phyloP scores from a whole-genome alignment of 345 rosid species.

The Crucihimalaya himalaica region DNA sequence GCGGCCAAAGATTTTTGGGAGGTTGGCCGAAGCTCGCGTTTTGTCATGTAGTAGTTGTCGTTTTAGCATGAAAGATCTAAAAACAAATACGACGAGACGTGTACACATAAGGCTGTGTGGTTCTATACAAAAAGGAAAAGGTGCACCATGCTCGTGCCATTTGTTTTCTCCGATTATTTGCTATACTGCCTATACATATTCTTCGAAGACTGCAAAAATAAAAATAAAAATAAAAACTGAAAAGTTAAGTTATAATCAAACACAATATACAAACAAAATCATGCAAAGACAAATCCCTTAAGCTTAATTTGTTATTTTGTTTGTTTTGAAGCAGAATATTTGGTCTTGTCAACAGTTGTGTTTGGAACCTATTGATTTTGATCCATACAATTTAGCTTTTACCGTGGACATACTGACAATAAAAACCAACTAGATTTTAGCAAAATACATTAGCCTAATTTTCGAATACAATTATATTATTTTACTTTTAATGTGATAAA shows the following conservation, averaged over 20 bases:
- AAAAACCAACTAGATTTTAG: not conserved
- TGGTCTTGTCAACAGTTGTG: constrained; percentile 24
- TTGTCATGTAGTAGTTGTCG: constrained; percentile 44
- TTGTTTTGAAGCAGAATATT: constrained; percentile 9
- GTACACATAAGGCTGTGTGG: constrained; percentile 40
- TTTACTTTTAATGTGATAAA: not conserved
- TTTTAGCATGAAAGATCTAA: constrained; percentile 29
- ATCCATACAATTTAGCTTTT: constrained; percentile 20
- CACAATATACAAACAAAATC: constrained; percentile 28
- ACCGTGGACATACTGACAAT: not conserved
- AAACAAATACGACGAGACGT: constrained; percentile 44
- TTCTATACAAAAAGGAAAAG: constrained; percentile 38
- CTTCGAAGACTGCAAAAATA: not conserved
- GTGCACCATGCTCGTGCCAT: constrained; percentile 31
- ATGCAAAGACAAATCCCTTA: constrained; percentile 24
- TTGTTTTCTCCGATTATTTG: constrained; percentile 15
- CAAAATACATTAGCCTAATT: not conserved
- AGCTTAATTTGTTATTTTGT: constrained; percentile 17
- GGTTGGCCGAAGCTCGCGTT: constrained; percentile 45
- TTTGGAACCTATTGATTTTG: constrained; percentile 28
- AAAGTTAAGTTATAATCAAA: constrained; percentile 6
- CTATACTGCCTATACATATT: constrained; percentile 3
- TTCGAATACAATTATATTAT: not conserved
- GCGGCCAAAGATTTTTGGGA: constrained; percentile 36
- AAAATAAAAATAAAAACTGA: no score